Evolutionary conservation across 495 filamentous ascomycete genomes (phyloP), one percentile per base, ranked within the genome.

Genomic region (Apiosordaria backusii): DNA sequence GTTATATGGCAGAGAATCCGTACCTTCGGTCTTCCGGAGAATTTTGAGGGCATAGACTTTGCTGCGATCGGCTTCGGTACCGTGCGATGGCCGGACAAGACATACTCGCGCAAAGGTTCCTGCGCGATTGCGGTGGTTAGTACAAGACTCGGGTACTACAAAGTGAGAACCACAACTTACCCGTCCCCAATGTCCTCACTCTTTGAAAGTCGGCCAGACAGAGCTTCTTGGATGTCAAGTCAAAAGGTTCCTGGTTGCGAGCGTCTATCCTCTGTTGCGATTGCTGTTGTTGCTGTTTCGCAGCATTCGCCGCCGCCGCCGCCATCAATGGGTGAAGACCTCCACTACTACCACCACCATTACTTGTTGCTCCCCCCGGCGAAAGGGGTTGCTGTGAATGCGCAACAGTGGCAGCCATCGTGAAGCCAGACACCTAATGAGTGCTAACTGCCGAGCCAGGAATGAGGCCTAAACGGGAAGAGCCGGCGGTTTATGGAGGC

Each of bases 71-170:
- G 79, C 76, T 35, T 86, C 82, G 26, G 79, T 81, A 62, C 83
- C 79, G 68, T 74, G 71, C 60, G 84, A 81, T 57, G 87, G 87
- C 67, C 86, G 86, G 45, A 91, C 89, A 61, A 97, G 87, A 88
- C 92, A 96, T 50, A 99, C 95, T 67, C 95, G 87, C 63, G 95
- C 94, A 80, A 99, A 98, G 18, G 95, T 98, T 65, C 95, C 94
- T 96, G 76, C 61, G 64, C 63, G 63, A 74, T 82, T 54, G 57
- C 16, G 35, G 35, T 18, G 35, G 35, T 45, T 45, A 45, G 35
- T 45, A 45, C 35, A 45, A 13, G 35, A 45, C 9, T 45, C 35
- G 35, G 35, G 10, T 45, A 13, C 9, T 9, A 2, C 13, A 45
- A 13, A 18, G 21, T 21, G 10, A 25, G 59, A 27, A 35, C 25